Percentiles rank a stretch among this genome's conserved stretches.
These are phyloP conservation scores for Coix lacrymajobi DNA, from an alignment of 176 grass and related monocot genomes.

Conservation along the genomic window DNA sequence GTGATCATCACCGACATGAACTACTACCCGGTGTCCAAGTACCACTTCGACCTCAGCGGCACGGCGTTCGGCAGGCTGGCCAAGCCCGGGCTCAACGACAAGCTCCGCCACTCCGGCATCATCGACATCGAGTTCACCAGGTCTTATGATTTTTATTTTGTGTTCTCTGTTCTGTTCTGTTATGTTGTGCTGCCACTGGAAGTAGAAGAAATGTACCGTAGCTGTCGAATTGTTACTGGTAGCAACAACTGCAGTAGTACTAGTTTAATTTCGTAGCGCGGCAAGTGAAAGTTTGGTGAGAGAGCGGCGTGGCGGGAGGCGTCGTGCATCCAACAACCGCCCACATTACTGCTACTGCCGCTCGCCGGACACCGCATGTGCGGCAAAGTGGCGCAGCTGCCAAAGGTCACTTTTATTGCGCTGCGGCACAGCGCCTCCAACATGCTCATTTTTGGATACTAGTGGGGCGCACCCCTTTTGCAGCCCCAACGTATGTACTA, in stretches of 20 bases:
- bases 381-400: slow-evolving; percentile 13
- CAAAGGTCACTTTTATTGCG: slow-evolving; percentile 26
- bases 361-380: slow-evolving; percentile 30
- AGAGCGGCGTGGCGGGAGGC: no score
- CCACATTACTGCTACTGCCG: slow-evolving; percentile 33
- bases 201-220: background rate
- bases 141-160: slow-evolving; percentile 2
- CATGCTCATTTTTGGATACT: slow-evolving; percentile 7
- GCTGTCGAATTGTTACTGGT: background rate
- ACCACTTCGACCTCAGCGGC: slow-evolving; percentile 87
- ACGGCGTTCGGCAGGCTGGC: slow-evolving; percentile 75
- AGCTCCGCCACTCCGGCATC: slow-evolving; percentile 83
- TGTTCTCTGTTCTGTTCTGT: background rate
- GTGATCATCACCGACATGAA: slow-evolving; percentile 83
- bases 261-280: background rate
- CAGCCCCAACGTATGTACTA: background rate
- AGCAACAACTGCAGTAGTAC: background rate
- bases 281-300: background rate
- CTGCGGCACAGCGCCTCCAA: background rate
- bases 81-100: slow-evolving; percentile 54
- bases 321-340: background rate
- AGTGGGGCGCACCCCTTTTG: slow-evolving; percentile 2
- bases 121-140: slow-evolving; percentile 74
- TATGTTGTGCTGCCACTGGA: background rate
- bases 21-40: slow-evolving; percentile 53